phyloP scores from a whole-genome alignment of 106 monocot species.

The Dioscorea zingiberensis region DNA sequence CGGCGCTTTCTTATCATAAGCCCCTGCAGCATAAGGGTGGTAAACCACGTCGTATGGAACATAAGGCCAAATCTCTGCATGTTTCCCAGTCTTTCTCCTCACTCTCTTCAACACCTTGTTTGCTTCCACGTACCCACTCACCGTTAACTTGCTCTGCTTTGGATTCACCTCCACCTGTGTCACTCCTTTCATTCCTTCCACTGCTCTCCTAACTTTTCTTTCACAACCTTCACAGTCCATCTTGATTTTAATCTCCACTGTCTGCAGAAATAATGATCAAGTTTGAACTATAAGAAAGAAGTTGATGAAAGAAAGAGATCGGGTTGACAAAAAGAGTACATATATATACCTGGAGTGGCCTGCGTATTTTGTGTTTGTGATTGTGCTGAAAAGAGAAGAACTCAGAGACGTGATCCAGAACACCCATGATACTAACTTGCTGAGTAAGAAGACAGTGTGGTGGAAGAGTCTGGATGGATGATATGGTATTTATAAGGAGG shows the following conservation, averaged over 20 bases:
- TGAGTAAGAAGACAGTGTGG: no score
- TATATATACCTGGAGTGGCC: not conserved
- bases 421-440: not conserved
- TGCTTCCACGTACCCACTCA: conserved; percentile 7
- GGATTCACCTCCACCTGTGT: not conserved
- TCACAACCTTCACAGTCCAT: conserved; percentile 17
- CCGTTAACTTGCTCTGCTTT: conserved; percentile 9
- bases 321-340: not conserved
- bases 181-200: conserved; percentile 12
- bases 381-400: not conserved
- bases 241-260: conserved; percentile 5
- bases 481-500: no score
- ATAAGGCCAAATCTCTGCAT: conserved; percentile 10
- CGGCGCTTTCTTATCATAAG: conserved; percentile 15
- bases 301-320: not conserved
- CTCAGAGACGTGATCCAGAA: not conserved
- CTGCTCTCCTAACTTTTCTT: conserved; percentile 4
- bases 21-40: conserved; percentile 7
- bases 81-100: conserved; percentile 4
- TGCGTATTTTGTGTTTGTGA: not conserved
- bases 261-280: not conserved
- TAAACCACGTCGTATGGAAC: conserved; percentile 4
- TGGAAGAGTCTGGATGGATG: no score
- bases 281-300: not conserved
- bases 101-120: conserved; percentile 13